Evolutionary conservation across 257 asterid species (phyloP).

Genomic region (Penstemon newberryi): DNA sequence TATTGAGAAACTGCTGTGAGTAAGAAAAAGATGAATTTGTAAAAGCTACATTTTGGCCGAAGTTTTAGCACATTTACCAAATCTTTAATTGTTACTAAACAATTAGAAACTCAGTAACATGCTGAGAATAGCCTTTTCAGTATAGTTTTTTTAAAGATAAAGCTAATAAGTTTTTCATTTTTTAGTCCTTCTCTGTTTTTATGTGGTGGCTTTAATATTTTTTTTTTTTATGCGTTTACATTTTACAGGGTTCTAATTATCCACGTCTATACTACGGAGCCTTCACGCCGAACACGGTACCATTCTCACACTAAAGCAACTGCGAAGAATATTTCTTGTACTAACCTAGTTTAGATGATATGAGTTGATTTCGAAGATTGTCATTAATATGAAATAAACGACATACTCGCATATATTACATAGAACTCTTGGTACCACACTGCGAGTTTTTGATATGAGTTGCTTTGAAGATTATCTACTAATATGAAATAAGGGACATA

Average conservation of each 20-base stretch:
- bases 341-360: conserved; percentile 9
- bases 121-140: not conserved
- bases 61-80: not conserved
- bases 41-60: not conserved
- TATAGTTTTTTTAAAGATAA: not conserved
- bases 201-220: conserved; percentile 3
- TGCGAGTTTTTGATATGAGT: not conserved
- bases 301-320: conserved; percentile 17
- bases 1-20: not conserved
- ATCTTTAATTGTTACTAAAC: not conserved
- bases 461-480: conserved; percentile 10
- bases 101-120: not conserved
- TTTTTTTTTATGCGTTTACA: conserved; percentile 9
- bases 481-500: not conserved
- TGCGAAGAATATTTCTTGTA: conserved; percentile 1
- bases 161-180: not conserved
- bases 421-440: conserved; percentile 1
- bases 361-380: not conserved
- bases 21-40: no score
- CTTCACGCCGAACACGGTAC: conserved; percentile 74
- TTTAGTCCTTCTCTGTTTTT: conserved; percentile 21
- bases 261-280: conserved; percentile 86
- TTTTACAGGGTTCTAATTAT: conserved; percentile 65
- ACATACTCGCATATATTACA: not conserved
- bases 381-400: not conserved